Percentiles rank a stretch among this genome's conserved stretches.
These are phyloP conservation scores for Suillus plorans DNA, from an alignment of 768 basidiomycete species.

Conservation along the genomic window DNA sequence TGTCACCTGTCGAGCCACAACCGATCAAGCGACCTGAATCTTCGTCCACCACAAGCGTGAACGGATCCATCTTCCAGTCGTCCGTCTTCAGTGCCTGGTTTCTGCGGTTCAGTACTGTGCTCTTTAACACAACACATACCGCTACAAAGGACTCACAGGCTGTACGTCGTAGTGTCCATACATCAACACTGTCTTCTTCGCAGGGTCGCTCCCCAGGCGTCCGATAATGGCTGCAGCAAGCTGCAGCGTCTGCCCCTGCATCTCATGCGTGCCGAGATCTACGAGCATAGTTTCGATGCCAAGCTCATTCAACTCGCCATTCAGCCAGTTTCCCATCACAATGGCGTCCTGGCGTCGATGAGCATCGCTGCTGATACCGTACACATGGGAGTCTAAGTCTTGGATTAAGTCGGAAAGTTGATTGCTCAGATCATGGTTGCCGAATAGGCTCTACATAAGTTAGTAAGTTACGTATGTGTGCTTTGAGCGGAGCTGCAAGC, in stretches of 20 bases:
- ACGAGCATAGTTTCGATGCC: constrained; percentile 76
- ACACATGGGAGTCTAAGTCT: background rate
- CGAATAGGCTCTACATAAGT: too few relatives aligned
- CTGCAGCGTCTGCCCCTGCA: constrained; percentile 68
- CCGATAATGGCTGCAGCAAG: constrained; percentile 87
- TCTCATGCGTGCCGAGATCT: constrained; percentile 73
- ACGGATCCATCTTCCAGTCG: constrained; percentile 89
- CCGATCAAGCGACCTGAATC: constrained; percentile 69
- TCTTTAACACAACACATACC: background rate
- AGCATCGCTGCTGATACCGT: constrained; percentile 70
- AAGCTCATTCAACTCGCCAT: constrained; percentile 67
- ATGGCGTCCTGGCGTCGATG: constrained; percentile 73
- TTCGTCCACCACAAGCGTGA: constrained; percentile 55
- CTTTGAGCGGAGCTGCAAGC: too few relatives aligned
- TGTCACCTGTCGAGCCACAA: constrained; percentile 88
- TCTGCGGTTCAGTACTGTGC: background rate
- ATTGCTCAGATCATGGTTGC: background rate
- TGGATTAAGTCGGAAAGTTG: constrained; percentile 5
- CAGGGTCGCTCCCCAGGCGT: constrained; percentile 74
- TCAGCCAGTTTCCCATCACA: constrained; percentile 84
- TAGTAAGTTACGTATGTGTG: too few relatives aligned
- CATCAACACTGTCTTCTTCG: constrained; percentile 90
- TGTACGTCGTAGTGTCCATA: constrained; percentile 98
- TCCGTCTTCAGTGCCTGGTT: constrained; percentile 52
- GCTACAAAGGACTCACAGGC: constrained; percentile 51